Evolutionary conservation across 2,329 filamentous ascomycete species (phyloP), one percentile per base, ranked within the genome.

Genomic region (Penicillium sp.): DNA sequence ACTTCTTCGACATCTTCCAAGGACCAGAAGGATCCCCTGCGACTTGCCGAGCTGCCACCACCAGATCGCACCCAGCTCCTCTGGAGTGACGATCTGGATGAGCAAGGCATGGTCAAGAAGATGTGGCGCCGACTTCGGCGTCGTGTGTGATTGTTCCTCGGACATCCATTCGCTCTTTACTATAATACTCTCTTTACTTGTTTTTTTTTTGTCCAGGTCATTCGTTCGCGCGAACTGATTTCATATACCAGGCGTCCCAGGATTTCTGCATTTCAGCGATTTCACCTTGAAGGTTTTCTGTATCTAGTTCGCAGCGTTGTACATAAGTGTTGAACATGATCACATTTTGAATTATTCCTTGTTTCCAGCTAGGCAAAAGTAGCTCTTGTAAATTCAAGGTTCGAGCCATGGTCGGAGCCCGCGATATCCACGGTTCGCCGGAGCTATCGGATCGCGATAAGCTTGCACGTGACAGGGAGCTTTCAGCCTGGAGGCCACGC

Each of bases 1-100:
- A 60, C 62, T 3, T 47, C 57, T 3, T 59, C 62, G 7, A 48
- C 57, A n/a, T 90, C 91, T 66, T 90, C 92, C 65, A 86, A 77
- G 61, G 72, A 81, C 59, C 85, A 76, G 60, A 72, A 81, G 60
- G 79, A 85, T 57, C 81, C 83, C 2, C 71, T 86, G 32, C 79
- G 80, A n/a, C 69, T 85, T 16, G 81, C 82, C 38, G 78, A 80
- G 42, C 72, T 87, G 18, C 75, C 79, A 2, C 68, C 70, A 7
- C 66, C 77, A 9, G 76, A 77, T 16, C 75, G 79, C 52, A 75
- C 63, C 18, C 60, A 65, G 22, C 64, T 79, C 6, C 64, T 75
- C 34, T 77, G 75, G 73, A 76, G 79, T 60, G 75, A 73, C 4
- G 74, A 79, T 42, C 66, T 73, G 18, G 67, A 72, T 31, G 69